phyloP scores from a whole-genome alignment of 106 monocot genomes.

The Platanthera guangdongensis region DNA sequence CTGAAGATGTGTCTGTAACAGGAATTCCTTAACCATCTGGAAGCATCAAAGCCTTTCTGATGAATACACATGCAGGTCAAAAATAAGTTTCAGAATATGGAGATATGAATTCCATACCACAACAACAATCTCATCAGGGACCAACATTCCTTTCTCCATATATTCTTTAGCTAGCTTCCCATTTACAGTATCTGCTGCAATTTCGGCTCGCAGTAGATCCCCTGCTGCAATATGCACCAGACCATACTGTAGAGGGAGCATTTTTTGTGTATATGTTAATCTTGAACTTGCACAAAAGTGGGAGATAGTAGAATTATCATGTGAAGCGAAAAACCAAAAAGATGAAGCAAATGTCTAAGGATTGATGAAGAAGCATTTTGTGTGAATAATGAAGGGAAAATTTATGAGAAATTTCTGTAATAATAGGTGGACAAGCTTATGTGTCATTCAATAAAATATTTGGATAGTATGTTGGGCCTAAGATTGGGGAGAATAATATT shows the following conservation, averaged over 20 bases:
- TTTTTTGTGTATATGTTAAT: background rate
- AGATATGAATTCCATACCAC: conserved; percentile 27
- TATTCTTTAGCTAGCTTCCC: conserved; percentile 82
- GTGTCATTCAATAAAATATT: too few relatives aligned
- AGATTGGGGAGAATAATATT: too few relatives aligned
- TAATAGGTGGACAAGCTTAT: too few relatives aligned
- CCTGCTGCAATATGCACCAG: conserved; percentile 95
- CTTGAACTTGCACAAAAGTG: too few relatives aligned
- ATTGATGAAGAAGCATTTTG: too few relatives aligned
- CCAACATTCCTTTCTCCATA: conserved; percentile 92
- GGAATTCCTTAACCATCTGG: conserved; percentile 92
- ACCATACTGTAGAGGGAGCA: conserved; percentile 54
- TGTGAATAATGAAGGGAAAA: too few relatives aligned
- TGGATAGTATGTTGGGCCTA: too few relatives aligned
- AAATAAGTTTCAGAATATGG: background rate
- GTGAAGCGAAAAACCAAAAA: too few relatives aligned
- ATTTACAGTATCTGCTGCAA: conserved; percentile 77
- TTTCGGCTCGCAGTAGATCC: conserved; percentile 82
- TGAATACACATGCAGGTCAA: background rate
- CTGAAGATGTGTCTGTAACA: conserved; percentile 65
- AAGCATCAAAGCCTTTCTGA: background rate
- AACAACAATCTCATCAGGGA: conserved; percentile 94
- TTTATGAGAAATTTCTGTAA: too few relatives aligned
- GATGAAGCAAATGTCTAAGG: too few relatives aligned
- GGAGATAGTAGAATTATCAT: too few relatives aligned